Evolutionary conservation across 2,329 filamentous ascomycete genomes (phyloP).

Genomic region (Sclerotinia glacialis): DNA sequence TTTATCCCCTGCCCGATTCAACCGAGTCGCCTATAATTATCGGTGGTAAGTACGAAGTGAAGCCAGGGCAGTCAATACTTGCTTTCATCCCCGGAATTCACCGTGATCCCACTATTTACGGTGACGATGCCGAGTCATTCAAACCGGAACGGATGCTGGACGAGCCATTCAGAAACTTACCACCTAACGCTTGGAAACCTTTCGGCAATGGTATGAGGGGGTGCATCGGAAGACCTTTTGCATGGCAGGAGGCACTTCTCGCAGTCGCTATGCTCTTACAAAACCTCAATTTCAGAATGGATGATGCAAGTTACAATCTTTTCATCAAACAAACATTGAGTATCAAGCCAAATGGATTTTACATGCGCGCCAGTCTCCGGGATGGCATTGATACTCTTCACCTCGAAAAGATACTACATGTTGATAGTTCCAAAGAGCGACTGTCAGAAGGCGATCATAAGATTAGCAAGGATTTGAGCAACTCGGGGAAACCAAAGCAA

Average conservation of each 20-base stretch:
- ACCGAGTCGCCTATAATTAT: constrained; percentile 41
- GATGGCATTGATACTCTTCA: constrained; percentile 42
- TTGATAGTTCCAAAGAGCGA: constrained; percentile 15
- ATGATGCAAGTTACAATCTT: constrained; percentile 59
- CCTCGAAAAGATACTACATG: constrained; percentile 43
- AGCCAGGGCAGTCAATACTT: constrained; percentile 51
- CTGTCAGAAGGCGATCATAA: background rate
- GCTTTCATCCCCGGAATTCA: constrained; percentile 42
- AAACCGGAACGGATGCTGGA: constrained; percentile 71
- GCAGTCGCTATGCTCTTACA: constrained; percentile 64
- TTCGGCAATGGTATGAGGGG: constrained; percentile 71
- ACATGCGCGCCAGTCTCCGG: constrained; percentile 57
- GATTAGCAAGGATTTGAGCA: constrained; percentile 1
- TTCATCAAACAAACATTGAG: constrained; percentile 56
- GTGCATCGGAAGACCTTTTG: constrained; percentile 72
- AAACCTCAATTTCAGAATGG: constrained; percentile 65
- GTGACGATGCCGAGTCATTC: constrained; percentile 63
- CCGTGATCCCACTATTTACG: constrained; percentile 62
- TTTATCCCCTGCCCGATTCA: constrained; percentile 45
- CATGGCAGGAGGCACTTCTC: constrained; percentile 69
- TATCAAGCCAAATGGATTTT: constrained; percentile 62
- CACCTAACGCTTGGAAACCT: constrained; percentile 65
- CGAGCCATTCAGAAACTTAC: constrained; percentile 63
- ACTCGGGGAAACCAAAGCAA: constrained; percentile 24
- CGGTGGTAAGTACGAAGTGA: constrained; percentile 33